Evolutionary conservation across 148 eudicot genomes (phyloP).

Genomic region (Camellia granthamiana): DNA sequence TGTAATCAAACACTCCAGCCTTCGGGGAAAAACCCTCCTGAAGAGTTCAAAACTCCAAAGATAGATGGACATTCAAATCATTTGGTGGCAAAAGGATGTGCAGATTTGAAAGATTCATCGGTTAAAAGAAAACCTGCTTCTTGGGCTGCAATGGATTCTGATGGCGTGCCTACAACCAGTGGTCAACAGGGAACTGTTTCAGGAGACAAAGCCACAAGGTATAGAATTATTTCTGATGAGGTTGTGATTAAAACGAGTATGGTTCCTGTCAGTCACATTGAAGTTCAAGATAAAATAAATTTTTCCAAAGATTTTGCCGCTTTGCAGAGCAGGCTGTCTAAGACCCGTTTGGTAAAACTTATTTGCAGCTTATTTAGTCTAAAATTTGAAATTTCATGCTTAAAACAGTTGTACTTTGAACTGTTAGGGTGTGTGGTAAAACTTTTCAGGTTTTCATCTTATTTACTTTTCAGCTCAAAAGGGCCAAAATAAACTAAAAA

Average conservation of each 20-base stretch:
- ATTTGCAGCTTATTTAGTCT: no score
- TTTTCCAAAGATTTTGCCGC: conserved; percentile 17
- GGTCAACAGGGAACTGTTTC: not conserved
- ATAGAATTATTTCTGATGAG: not conserved
- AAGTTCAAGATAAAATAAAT: conserved; percentile 13
- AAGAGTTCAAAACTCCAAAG: conserved; percentile 10
- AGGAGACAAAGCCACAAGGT: conserved; percentile 4
- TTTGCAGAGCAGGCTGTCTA: conserved; percentile 26
- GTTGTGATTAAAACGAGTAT: not conserved
- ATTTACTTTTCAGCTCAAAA: no score
- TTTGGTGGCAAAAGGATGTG: conserved; percentile 11
- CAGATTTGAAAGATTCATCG: conserved; percentile 17
- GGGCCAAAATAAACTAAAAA: no score
- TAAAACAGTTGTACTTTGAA: no score
- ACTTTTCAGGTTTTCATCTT: no score
- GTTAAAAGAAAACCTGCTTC: conserved; percentile 11
- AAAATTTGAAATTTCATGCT: no score
- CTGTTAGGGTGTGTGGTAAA: no score
- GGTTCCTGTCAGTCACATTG: not conserved
- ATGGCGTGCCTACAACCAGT: not conserved
- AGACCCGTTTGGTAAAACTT: no score
- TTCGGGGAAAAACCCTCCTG: conserved; percentile 12
- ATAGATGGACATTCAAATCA: conserved; percentile 4
- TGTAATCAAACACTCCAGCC: conserved; percentile 17
- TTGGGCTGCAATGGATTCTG: not conserved